These are phyloP conservation scores for Ormosia semicastrata DNA, from an alignment of 306 rosid genomes.

Conservation along the genomic window DNA sequence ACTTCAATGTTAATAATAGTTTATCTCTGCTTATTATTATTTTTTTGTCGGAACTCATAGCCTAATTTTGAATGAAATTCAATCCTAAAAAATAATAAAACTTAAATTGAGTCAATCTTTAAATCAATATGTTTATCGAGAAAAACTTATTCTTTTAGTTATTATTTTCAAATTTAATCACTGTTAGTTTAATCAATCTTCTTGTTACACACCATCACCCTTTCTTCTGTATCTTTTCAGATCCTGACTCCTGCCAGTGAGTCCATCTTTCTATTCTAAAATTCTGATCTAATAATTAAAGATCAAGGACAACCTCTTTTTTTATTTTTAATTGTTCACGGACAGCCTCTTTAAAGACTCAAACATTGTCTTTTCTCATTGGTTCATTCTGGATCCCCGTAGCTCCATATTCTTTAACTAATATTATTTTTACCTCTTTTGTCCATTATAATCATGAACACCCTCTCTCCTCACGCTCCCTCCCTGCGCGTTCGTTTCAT, in stretches of 20 bases:
- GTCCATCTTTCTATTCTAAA: neutral
- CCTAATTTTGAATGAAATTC: neutral
- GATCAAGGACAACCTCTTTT: conserved; percentile 10
- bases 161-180: no score
- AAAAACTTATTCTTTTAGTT: neutral
- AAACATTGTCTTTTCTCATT: conserved; percentile 54
- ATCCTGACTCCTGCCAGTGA: neutral
- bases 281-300: neutral
- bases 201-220: no score
- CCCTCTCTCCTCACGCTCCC: conserved; percentile 23
- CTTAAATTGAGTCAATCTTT: neutral
- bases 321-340: no score
- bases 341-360: conserved; percentile 12
- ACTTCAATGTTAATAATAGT: no score
- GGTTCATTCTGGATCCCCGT: conserved; percentile 29
- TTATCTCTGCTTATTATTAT: no score
- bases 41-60: no score
- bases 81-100: no score
- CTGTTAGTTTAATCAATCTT: neutral
- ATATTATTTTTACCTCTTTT: neutral
- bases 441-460: neutral
- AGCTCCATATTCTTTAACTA: neutral
- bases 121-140: neutral
- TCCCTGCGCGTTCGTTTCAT: conserved; percentile 13
- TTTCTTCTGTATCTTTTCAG: neutral